phyloP scores from a whole-genome alignment of 192 early-diverging fungal genomes.

The Coemansia furcata region DNA sequence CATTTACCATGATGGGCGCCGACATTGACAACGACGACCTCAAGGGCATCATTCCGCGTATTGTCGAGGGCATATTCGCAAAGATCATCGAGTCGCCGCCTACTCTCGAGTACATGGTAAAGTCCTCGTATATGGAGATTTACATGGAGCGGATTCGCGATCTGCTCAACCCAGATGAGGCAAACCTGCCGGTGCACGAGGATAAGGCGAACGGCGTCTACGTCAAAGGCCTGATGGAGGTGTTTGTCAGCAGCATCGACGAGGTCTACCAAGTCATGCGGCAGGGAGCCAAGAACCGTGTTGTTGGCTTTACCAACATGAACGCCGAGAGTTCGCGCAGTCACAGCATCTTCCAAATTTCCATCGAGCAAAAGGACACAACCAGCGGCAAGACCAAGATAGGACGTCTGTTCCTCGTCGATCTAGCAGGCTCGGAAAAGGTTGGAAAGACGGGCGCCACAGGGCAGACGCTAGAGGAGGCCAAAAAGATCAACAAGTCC shows the following conservation, averaged over 20 bases:
- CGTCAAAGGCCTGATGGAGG: constrained; percentile 95
- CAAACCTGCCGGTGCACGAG: constrained; percentile 96
- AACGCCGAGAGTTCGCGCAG: constrained; percentile 97
- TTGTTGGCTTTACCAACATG: constrained; percentile 95
- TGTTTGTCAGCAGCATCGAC: constrained; percentile 91
- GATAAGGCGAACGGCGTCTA: constrained; percentile 97
- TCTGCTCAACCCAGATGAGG: constrained; percentile 77
- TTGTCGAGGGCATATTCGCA: constrained; percentile 92
- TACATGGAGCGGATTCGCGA: constrained; percentile 99
- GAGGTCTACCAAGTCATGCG: constrained; percentile 99
- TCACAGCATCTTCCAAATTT: constrained; percentile 97
- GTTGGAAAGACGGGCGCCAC: constrained; percentile 95
- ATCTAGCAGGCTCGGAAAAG: constrained; percentile 99
- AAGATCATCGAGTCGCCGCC: constrained; percentile 89
- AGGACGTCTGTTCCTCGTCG: constrained; percentile 93
- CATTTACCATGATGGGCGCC: constrained; percentile 95
- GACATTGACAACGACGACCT: constrained; percentile 89
- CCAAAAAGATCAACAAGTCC: constrained; percentile 99
- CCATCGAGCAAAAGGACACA: constrained; percentile 94
- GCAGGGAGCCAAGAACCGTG: constrained; percentile 81
- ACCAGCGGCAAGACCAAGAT: constrained; percentile 83
- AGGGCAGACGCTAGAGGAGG: constrained; percentile 98
- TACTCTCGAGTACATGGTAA: constrained; percentile 96
- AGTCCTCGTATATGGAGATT: constrained; percentile 99
- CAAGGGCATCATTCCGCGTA: constrained; percentile 96